Base-by-base conservation (phyloP, 148 eudicot genomes). In the Camellia japonica region DNA sequence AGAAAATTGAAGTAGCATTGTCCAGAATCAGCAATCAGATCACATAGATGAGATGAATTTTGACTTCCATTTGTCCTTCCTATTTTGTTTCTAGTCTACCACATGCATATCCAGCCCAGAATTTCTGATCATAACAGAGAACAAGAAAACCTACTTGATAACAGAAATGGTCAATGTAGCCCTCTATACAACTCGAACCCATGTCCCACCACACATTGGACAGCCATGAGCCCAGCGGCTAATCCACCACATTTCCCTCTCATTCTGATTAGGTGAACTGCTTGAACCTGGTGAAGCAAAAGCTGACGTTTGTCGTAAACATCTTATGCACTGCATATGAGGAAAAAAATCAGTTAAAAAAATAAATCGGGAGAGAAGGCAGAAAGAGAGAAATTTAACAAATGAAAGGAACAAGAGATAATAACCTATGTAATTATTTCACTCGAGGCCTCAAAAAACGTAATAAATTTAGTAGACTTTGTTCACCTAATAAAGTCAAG, bases 131-230 rank as follows among this genome's bases (percentile, higher is more conserved):
- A 47, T 49, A n/a, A 71, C 3, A 15, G 30, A 52, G 51, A 16
- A 43, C n/a, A 20, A 9, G 60, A 43, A 38, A 46, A 46, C 56
- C 55, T 5, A 79, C 81, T 75, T 55, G 56, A 46, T 65, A 75
- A 75, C 59, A 19, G 20, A 46, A 23, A 75, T 7, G 67, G 7
- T 42, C 4, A 49, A 54, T 10, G 23, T 3, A n/a, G 19, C n/a
- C 47, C 30, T 79, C 81, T 90, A 95, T 82, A 93, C 99, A 69
- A 95, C 99, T 59, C 97, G 93, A 73, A 95, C 93, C 99, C 99
- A 95, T 42, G 95, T 85, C 73, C 99, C 99, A 11, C 99, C 99
- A 78, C 99, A 95, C 89, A 95, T 95, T 51, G 99, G 99, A 82
- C 99, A 95, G 30, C 99, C 97, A 80, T 85, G 85, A 71, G 88